phyloP scores from a whole-genome alignment of 2,329 filamentous ascomycete genomes.

The Sclerotinia nivalis region DNA sequence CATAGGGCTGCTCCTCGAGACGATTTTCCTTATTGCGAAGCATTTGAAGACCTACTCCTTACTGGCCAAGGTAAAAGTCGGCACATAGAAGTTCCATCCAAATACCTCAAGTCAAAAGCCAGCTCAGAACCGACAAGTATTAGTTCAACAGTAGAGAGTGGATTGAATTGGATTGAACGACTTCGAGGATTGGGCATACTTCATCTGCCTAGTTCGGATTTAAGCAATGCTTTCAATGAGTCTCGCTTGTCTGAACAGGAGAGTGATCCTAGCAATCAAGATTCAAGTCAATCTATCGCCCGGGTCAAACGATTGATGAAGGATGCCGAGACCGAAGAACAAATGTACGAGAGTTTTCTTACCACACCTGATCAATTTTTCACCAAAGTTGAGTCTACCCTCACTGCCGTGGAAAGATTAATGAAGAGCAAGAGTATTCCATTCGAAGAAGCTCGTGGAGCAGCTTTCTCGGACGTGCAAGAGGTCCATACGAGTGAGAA shows the following conservation, averaged over 20 bases:
- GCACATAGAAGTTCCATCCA: not conserved
- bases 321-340: slow-evolving; percentile 35
- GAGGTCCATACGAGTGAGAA: not conserved
- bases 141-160: not conserved
- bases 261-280: not conserved
- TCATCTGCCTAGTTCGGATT: not conserved
- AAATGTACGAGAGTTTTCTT: slow-evolving; percentile 38
- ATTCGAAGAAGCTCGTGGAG: not conserved
- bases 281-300: not conserved
- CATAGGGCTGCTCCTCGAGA: slow-evolving; percentile 8
- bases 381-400: slow-evolving; percentile 3
- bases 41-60: slow-evolving; percentile 40
- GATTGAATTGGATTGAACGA: slow-evolving; percentile 27
- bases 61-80: slow-evolving; percentile 26
- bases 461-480: not conserved
- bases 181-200: slow-evolving; percentile 25
- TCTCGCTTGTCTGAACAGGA: not conserved
- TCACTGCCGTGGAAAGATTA: slow-evolving; percentile 16
- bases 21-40: slow-evolving; percentile 35
- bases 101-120: not conserved
- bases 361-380: slow-evolving; percentile 11
- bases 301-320: not conserved
- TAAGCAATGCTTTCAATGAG: not conserved
- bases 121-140: not conserved
- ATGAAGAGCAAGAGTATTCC: not conserved